Base-by-base conservation (phyloP, 2,329 filamentous ascomycete species). In the Dryadomyces quercivorus region DNA sequence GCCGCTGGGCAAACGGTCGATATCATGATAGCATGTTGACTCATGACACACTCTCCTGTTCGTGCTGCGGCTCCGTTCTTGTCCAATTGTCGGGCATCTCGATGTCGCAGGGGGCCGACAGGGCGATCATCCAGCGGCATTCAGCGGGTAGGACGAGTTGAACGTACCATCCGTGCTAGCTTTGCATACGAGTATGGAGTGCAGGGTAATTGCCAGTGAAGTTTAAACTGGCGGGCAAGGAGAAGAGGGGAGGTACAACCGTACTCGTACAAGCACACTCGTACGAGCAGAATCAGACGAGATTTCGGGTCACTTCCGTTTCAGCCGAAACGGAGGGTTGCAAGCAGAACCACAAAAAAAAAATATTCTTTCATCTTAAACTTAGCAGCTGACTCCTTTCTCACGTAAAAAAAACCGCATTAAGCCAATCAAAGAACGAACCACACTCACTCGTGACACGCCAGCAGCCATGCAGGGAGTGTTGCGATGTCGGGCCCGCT, bases 331-430 rank as follows among this genome's bases (percentile, higher is more conserved):
- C 42, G 42, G 42, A 20, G 20, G 21, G 10, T 10, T 42, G 38
- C 38, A 43, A 51, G 26, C 40, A 15, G 40, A 15, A 31, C 40
- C 15, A 50, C 36, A 31, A 51, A 51, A 44, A 22, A 43, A 44
- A 44, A 46, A 22, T 21, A 46, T 13, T 31, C 18, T 10, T 36
- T 15, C 47, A 15, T 22, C n/a, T 22, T 20, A 2, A 18, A 40
- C 10, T 40, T 20, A 20, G 31, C 56, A 58, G 52, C 52, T 57
- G 58, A 59, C 56, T 47, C 2, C 5, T 13, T n/a, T n/a, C 16
- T 45, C 36, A 54, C 55, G 55, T 54, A 57, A 54, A 5, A 57
- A 44, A 50, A 57, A 54, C 15, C 5, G 34, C 15, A 8, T 20
- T 26, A 16, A 46, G 42, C 57, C 57, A 58, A 58, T 57, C 15